phyloP scores from a whole-genome alignment of 257 asterid genomes.

The Voacanga thouarsii region DNA sequence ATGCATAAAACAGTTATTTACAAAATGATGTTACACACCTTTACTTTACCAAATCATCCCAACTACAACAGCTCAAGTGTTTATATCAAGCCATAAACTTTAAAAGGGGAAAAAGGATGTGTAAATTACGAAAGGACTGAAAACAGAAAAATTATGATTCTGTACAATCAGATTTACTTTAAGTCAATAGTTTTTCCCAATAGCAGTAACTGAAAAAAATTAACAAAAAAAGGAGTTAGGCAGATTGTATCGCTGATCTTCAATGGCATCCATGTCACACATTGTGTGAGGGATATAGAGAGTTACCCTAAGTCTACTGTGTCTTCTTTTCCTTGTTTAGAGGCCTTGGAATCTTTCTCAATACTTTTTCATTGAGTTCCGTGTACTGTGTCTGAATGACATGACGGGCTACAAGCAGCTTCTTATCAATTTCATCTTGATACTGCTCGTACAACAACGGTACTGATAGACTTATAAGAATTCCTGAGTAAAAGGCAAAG shows the following conservation, averaged over 20 bases:
- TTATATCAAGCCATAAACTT: neutral
- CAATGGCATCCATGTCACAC: neutral
- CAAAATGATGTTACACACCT: neutral
- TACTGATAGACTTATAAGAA: conserved; percentile 68
- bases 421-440: conserved; percentile 72
- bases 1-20: neutral
- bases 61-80: neutral
- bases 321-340: conserved; percentile 71
- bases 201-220: neutral
- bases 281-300: conserved; percentile 3
- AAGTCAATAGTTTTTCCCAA: neutral
- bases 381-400: conserved; percentile 46
- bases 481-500: conserved; percentile 41
- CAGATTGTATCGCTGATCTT: neutral
- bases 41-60: neutral
- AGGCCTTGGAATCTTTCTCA: conserved; percentile 47
- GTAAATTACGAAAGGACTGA: neutral
- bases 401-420: conserved; percentile 47
- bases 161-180: neutral
- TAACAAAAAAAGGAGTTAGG: neutral
- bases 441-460: conserved; percentile 72
- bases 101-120: neutral
- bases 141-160: neutral
- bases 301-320: conserved; percentile 49
- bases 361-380: conserved; percentile 45